Conservation (phyloP, 148 eudicot genomes). For the Rhododendron kiyosumense region DNA sequence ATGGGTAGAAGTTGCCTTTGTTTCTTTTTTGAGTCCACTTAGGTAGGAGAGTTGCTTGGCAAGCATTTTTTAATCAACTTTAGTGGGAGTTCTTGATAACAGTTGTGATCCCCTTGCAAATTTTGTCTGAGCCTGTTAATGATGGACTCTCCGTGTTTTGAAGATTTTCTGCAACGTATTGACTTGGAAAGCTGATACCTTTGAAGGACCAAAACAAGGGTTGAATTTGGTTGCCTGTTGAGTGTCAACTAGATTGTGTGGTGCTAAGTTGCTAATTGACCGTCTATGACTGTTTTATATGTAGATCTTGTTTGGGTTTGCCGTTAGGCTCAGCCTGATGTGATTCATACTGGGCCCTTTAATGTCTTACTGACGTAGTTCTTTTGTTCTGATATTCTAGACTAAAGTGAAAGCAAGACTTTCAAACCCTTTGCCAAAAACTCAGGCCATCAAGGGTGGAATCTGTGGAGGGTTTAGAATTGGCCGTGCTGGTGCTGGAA, state of each 20-base stretch:
- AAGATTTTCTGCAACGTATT: not conserved
- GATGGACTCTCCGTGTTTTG: not conserved
- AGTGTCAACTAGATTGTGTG: not conserved
- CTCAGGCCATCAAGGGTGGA: conserved; percentile 87
- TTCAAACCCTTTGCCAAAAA: conserved; percentile 81
- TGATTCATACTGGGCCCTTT: not conserved
- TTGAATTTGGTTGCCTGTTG: not conserved
- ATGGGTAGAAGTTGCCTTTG: not conserved
- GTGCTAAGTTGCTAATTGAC: not conserved
- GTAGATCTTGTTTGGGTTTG: not conserved
- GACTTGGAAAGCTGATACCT: not conserved
- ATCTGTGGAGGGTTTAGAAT: conserved; percentile 80
- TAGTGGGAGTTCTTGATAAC: not conserved
- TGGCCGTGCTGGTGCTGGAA: conserved; percentile 44
- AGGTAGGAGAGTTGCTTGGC: not conserved
- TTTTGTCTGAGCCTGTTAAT: not conserved
- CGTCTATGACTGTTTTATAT: not conserved
- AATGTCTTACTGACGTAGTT: not conserved
- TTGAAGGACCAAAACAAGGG: not conserved
- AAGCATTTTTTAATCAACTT: not conserved
- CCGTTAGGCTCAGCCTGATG: not conserved
- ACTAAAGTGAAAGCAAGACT: conserved; percentile 73
- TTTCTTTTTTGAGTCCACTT: not conserved
- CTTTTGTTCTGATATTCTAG: conserved; percentile 18
- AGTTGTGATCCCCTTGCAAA: not conserved